Base-by-base conservation (phyloP, 768 basidiomycete species). In the Suillus clintonianus region DNA sequence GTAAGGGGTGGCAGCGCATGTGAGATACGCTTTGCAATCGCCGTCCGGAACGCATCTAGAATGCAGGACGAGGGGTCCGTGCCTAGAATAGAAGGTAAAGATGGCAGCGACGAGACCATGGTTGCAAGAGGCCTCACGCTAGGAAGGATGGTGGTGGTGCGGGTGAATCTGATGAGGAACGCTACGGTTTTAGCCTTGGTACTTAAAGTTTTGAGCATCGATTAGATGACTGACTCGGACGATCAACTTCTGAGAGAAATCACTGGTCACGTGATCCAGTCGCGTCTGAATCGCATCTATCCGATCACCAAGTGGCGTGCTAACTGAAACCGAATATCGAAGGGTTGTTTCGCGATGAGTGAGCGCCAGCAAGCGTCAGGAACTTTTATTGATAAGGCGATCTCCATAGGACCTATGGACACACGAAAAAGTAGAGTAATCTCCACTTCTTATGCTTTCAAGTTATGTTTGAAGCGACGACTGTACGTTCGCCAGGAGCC, bases 11-110 rank as follows among this genome's bases (percentile, higher is more conserved):
- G 86, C 8, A 94, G 77, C 0, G 86, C 83, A 58, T 90, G 87
- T 9, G 87, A 85, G 34, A 94, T 72, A 64, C 84, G 82, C 70
- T 88, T 82, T 5, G 95, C 92, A 68, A 94, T 91, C 43, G 92
- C 85, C n/a, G 84, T 88, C 60, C 91, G 83, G 81, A 94, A 96
- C 5, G 87, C 81, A 74, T 95, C 94, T 47, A 95, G 76, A 10
- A 89, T 80, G 66, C 83, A 88, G 57, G 81, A 81, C 2, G 86
- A 83, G 1, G 93, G 88, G 64, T 94, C 89, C 24, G 83, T 80
- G 39, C 81, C 78, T 22, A 79, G 65, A 24, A 84, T 76, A 22
- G 71, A 67, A 14, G 83, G 83, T 14, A 84, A 70, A 19, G 73
- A 63, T 13, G 86, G 74, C 6, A 79, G 68, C 2, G 72, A 69